Evolutionary conservation across 108 stramenopile genomes (phyloP).

Genomic region (Nitzschia sp.): DNA sequence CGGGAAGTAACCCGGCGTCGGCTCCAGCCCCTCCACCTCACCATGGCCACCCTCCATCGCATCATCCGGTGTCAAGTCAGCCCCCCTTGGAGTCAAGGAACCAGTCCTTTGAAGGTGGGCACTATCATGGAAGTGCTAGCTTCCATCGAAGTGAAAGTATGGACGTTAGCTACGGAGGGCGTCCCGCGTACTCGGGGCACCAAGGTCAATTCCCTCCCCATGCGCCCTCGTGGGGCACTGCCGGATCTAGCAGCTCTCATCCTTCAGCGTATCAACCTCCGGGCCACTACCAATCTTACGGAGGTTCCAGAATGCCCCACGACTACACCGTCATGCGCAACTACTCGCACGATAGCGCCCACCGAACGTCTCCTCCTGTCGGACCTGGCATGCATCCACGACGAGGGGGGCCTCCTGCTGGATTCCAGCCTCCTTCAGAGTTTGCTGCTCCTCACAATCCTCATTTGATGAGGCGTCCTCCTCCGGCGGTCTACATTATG

Average conservation of each 20-base stretch:
- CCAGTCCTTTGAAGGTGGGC: constrained; percentile 64
- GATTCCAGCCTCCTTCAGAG: constrained; percentile 57
- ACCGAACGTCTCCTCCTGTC: constrained; percentile 46
- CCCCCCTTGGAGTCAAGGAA: constrained; percentile 54
- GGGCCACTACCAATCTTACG: constrained; percentile 17
- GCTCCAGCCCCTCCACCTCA: neutral
- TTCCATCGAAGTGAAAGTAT: constrained; percentile 53
- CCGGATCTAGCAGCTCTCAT: constrained; percentile 32
- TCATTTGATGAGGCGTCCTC: constrained; percentile 38
- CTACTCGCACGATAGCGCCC: constrained; percentile 55
- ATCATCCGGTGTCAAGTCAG: constrained; percentile 16
- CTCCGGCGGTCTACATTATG: constrained; percentile 54
- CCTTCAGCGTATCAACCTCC: constrained; percentile 18
- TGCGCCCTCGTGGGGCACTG: constrained; percentile 11
- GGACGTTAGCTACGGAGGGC: constrained; percentile 44
- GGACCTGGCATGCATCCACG: constrained; percentile 24
- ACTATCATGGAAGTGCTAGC: constrained; percentile 47
- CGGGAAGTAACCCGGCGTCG: constrained; percentile 14
- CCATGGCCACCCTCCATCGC: constrained; percentile 2
- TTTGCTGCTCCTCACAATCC: constrained; percentile 41
- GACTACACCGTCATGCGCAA: constrained; percentile 47
- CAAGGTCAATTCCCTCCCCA: constrained; percentile 8
- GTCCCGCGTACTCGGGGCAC: constrained; percentile 1
- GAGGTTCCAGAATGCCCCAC: constrained; percentile 2
- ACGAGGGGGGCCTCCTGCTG: constrained; percentile 38